These are phyloP conservation scores for Trichoderma gracile DNA, from an alignment of 2,329 filamentous ascomycete genomes.

Conservation along the genomic window DNA sequence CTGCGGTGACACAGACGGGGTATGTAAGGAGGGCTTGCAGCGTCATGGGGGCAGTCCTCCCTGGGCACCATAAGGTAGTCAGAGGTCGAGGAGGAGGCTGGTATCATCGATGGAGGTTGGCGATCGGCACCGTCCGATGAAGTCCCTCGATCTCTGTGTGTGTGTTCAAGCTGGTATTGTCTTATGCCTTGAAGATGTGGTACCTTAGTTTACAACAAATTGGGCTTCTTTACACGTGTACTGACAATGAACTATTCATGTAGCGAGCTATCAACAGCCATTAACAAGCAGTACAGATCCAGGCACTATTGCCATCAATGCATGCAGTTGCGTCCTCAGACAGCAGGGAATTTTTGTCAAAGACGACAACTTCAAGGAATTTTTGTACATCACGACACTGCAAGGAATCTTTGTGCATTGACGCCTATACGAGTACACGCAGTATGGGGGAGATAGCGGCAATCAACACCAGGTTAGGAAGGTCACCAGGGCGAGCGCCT, in stretches of 20 bases:
- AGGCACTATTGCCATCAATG: neutral
- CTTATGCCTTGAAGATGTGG: too few relatives aligned
- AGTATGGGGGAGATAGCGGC: neutral
- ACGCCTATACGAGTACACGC: neutral
- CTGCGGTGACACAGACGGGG: neutral
- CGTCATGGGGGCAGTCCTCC: neutral
- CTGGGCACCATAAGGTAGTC: too few relatives aligned
- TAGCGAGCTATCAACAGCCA: too few relatives aligned
- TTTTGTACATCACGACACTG: neutral
- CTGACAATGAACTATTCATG: too few relatives aligned
- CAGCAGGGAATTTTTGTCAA: neutral
- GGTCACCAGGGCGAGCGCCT: neutral
- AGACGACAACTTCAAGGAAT: neutral
- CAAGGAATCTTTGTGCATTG: constrained; percentile 22
- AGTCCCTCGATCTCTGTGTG: too few relatives aligned
- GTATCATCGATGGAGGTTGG: too few relatives aligned
- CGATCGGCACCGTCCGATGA: too few relatives aligned
- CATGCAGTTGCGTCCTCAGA: neutral
- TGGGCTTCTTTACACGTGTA: too few relatives aligned
- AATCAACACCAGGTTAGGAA: constrained; percentile 15
- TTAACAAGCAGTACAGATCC: neutral
- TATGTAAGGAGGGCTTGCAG: neutral
- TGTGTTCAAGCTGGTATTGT: too few relatives aligned
- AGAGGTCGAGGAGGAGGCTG: too few relatives aligned
- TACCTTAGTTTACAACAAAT: too few relatives aligned